A percentile compares a stretch with the other conserved stretches of the same genome.
phyloP scores from a whole-genome alignment of 441 rosid genomes.

The Theobroma grandiflorum region DNA sequence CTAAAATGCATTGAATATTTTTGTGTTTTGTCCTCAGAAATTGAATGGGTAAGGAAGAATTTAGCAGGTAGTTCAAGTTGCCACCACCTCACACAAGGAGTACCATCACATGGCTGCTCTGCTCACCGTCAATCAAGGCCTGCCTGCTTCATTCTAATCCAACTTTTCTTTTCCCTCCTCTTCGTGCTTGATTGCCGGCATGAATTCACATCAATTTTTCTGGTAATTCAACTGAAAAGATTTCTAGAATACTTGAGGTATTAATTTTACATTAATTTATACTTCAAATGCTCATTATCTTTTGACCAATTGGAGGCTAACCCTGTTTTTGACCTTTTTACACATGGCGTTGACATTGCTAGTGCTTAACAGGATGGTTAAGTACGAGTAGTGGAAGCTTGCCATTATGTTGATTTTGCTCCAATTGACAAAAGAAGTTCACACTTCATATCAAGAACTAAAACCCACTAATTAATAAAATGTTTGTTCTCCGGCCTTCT shows the following conservation, averaged over 20 bases:
- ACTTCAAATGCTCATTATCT: not conserved
- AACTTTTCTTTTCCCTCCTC: not conserved
- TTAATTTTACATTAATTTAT: not conserved
- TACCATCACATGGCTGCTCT: not conserved
- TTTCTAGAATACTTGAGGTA: not conserved
- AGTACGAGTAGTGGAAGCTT: not conserved
- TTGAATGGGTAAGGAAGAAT: not conserved
- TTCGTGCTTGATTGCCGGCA: slow-evolving; percentile 15
- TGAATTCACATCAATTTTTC: not conserved
- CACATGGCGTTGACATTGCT: not conserved
- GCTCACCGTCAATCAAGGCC: slow-evolving; percentile 24
- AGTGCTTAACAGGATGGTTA: not conserved
- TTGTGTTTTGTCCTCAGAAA: not conserved
- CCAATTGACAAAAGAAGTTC: not conserved
- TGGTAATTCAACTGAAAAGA: not conserved
- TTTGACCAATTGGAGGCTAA: not conserved
- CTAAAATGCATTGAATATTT: not conserved
- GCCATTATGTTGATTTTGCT: not conserved
- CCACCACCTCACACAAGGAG: not conserved
- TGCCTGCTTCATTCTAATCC: not conserved
- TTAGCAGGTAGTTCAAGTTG: not conserved
- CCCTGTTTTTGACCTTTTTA: not conserved
- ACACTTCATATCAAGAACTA: not conserved
- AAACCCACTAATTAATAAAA: not conserved
- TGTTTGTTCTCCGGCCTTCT: not conserved